Evolutionary conservation across 495 filamentous ascomycete genomes (phyloP), one percentile per base, ranked within the genome.

Genomic region (Trichoderma gamsii): DNA sequence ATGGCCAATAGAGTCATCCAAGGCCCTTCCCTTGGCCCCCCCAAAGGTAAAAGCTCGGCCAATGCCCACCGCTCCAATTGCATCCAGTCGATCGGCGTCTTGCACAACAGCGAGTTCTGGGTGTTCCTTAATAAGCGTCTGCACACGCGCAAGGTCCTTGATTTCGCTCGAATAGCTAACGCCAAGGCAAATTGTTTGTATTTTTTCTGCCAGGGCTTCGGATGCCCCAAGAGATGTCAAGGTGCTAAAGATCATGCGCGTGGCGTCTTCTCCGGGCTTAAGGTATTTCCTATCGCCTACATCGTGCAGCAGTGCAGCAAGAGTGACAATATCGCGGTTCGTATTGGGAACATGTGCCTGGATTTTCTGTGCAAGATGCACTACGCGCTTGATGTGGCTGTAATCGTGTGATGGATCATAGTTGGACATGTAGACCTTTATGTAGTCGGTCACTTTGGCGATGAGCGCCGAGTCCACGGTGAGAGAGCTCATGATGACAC

Each of bases 381-480:
- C 78, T 41, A 98, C 94, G 49, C 95, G 89, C 67, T 87, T 76
- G 68, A 97, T 89, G 76, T 98, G 94, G 49, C 81, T 76, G 78
- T 87, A 92, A 80, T 96, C 89, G 80, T 97, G 95, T 7, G 91
- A 94, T 25, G 86, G 85, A 78, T 97, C 95, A 78, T 91, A 91
- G 61, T 83, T 78, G 49, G 86, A 79, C 93, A 97, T 97, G 83
- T 89, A 93, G 13, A 78, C 72, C 69, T 83, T 78, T 32, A 91
- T 87, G 73, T 88, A 90, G 64, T 75, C 71, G 27, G 80, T 82
- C 69, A 87, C 81, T n/a, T 78, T 67, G 23, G 74, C 68, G 72
- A 86, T 78, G 65, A 87, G 79, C 18, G 72, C 68, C 65, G 77
- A 77, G 56, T 76, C 71, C 41, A 43, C 69, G 71, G 79, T 71